A percentile compares a stretch with the other conserved stretches of the same genome.
phyloP scores from a whole-genome alignment of 495 filamentous ascomycete species.

The Cercophora newfieldiana region DNA sequence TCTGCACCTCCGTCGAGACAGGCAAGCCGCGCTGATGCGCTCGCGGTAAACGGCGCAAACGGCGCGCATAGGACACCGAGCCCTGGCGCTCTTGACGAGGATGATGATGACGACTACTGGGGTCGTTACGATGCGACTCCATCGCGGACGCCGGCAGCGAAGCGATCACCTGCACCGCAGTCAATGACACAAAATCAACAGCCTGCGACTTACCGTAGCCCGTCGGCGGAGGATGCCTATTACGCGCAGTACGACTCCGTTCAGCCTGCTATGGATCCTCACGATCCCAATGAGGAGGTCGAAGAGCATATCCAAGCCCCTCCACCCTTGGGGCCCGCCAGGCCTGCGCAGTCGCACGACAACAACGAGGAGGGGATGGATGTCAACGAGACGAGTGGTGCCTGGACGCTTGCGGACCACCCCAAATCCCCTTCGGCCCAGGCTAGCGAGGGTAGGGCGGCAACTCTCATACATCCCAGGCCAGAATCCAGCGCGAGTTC shows the following conservation, averaged over 20 bases:
- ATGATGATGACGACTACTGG: slow-evolving; percentile 94
- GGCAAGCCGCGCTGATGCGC: background rate
- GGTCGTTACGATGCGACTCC: slow-evolving; percentile 88
- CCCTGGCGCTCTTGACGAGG: slow-evolving; percentile 51
- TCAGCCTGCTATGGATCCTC: slow-evolving; percentile 86
- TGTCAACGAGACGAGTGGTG: slow-evolving; percentile 29
- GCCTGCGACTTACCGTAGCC: slow-evolving; percentile 24
- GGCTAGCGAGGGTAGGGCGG: slow-evolving; percentile 30
- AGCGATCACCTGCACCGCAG: slow-evolving; percentile 59
- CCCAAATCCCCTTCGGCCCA: slow-evolving; percentile 40
- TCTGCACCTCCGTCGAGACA: slow-evolving; percentile 24
- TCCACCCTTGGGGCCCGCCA: slow-evolving; percentile 39
- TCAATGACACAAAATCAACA: slow-evolving; percentile 16
- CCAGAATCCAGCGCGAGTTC: slow-evolving; percentile 57
- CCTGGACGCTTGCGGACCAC: slow-evolving; percentile 41
- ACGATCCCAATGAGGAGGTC: slow-evolving; percentile 70
- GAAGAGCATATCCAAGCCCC: slow-evolving; percentile 30
- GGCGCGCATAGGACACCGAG: slow-evolving; percentile 26
- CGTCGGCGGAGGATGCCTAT: slow-evolving; percentile 69
- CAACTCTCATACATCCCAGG: slow-evolving; percentile 44
- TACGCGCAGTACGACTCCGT: slow-evolving; percentile 86
- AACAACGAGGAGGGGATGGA: slow-evolving; percentile 23
- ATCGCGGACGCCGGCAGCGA: slow-evolving; percentile 68
- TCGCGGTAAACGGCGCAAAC: slow-evolving; percentile 1
- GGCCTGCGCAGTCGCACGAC: slow-evolving; percentile 21